A percentile compares a stretch with the other conserved stretches of the same genome.
Conservation (phyloP, 371 early-diverging fungal genomes). For the Circinella umbellata region DNA sequence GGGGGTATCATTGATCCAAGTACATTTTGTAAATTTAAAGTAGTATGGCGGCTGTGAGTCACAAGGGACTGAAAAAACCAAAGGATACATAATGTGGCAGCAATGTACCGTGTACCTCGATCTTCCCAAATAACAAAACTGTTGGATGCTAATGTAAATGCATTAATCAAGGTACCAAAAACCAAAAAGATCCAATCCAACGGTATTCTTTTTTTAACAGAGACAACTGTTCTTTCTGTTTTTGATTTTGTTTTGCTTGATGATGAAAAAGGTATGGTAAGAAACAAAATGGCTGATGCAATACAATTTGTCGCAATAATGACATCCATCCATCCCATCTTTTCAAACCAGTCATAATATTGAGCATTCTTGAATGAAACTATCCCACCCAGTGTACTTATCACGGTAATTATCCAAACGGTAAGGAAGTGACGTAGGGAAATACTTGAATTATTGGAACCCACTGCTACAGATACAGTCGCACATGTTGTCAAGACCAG, state of each 20-base stretch:
- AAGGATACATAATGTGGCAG: constrained; percentile 32
- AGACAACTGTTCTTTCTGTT: no score
- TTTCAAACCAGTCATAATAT: constrained; percentile 40
- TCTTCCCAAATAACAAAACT: constrained; percentile 92
- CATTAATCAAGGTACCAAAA: constrained; percentile 47
- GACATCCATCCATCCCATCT: constrained; percentile 37
- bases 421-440: neutral
- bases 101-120: constrained; percentile 59
- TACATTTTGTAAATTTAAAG: neutral
- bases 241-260: neutral
- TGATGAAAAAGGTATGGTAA: neutral
- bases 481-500: constrained; percentile 28
- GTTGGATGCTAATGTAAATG: constrained; percentile 79
- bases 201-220: neutral
- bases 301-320: constrained; percentile 5
- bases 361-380: constrained; percentile 2
- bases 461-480: neutral
- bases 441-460: neutral
- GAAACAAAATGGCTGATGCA: neutral
- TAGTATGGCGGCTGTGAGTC: neutral
- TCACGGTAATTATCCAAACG: neutral
- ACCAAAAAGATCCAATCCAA: neutral
- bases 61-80: constrained; percentile 20
- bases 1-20: constrained; percentile 20
- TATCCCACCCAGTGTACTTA: neutral